Base-by-base conservation (phyloP, 352 stramenopile genomes). In the Elongisporangium senticosum region DNA sequence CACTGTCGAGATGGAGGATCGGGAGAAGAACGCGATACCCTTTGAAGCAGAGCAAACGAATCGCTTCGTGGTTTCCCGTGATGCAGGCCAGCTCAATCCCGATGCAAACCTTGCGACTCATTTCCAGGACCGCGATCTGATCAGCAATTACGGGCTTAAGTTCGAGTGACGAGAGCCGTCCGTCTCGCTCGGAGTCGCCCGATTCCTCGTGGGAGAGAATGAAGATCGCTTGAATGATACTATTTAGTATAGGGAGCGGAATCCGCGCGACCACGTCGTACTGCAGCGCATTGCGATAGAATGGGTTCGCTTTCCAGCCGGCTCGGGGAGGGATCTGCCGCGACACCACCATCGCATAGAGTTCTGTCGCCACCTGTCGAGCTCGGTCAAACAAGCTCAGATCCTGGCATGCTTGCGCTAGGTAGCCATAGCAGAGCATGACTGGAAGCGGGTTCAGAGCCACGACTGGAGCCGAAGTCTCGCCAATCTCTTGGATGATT, bases 381-480 rank as follows among this genome's bases (percentile, higher is more conserved):
- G 81, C 76, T 33, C 64, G 61, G 2, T 55, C 48, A 5, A 52
- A 39, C 3, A 83, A 55, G 4, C 75, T 62, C 0, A 69, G 26
- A 17, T 83, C 57, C 22, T 74, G 61, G 28, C 80, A 89, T 0
- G 55, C 64, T 50, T 89, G 74, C 2, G 83, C 82, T 0, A 96
- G 57, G 51, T 93, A 89, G 13, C 79, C 80, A 20, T 90, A 93
- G 54, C 80, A 91, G 24, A 91, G 55, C 0, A 67, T 28, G 0
- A 93, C 52, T 11, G 82, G 67, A 4, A 95, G 54, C 2, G 85
- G 80, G 47, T 93, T 89, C 1, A 93, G 59, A 2, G 87, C 72
- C 0, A 86, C 69, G 7, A 94, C 75, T 1, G 80, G 71, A 11
- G 69, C 59, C 0, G 79, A 86, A 0, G 80, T 92, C 17, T 79